Conservation (phyloP, 164 flowering plant species). For the Vitis cinerea region DNA sequence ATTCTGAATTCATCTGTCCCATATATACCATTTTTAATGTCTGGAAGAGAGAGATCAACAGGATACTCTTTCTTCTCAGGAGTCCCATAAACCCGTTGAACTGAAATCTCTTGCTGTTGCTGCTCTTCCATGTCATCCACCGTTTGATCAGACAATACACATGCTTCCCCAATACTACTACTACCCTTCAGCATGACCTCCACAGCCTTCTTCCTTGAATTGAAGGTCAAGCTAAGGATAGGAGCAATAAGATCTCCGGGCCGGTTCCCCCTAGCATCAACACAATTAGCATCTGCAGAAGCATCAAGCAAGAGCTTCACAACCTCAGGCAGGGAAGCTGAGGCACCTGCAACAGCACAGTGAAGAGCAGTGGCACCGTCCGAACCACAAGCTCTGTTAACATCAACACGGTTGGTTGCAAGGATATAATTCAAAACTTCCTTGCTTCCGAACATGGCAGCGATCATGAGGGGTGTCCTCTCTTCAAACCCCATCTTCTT, state of each 20-base stretch:
- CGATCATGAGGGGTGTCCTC: conserved; percentile 61
- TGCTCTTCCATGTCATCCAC: conserved; percentile 20
- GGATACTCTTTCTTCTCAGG: conserved; percentile 59
- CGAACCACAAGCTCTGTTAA: conserved; percentile 45
- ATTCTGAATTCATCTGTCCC: conserved; percentile 58
- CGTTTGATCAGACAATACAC: conserved; percentile 17
- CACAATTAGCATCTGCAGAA: conserved; percentile 35
- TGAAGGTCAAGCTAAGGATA: conserved; percentile 7
- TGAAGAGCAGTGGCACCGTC: conserved; percentile 61
- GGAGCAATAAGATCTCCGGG: conserved; percentile 38
- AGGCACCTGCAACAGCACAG: conserved; percentile 57
- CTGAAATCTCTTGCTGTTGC: conserved; percentile 16
- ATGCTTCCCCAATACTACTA: conserved; percentile 10
- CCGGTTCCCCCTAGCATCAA: conserved; percentile 47
- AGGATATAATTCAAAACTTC: conserved; percentile 43
- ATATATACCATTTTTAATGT: conserved; percentile 49
- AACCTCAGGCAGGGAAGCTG: conserved; percentile 32
- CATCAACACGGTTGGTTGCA: conserved; percentile 37
- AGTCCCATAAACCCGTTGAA: conserved; percentile 18
- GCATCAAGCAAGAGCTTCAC: conserved; percentile 52
- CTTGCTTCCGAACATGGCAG: conserved; percentile 57
- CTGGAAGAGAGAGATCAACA: conserved; percentile 49
- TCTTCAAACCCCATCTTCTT: conserved; percentile 55
- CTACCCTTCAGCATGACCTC: conserved; percentile 35
- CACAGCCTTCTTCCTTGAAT: conserved; percentile 32